Base-by-base conservation (phyloP, 106 monocot species). In the Platanthera zijinensis region DNA sequence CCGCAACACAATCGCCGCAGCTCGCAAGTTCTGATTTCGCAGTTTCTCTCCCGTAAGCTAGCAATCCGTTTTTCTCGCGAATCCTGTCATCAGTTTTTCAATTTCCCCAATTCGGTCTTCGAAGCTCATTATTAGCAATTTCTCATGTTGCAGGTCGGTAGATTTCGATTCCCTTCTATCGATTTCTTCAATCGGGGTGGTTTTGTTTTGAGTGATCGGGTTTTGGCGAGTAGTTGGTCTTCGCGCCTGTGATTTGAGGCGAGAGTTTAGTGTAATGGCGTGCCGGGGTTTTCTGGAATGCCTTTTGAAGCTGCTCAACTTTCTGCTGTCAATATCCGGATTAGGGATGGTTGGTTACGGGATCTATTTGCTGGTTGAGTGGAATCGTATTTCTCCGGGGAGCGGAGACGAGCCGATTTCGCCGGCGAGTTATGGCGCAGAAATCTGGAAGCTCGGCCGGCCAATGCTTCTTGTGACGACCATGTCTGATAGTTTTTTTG, bases 311-410 rank as follows among this genome's bases (percentile, higher is more conserved):
- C 87, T 91, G 57, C 82, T 95, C 48, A 91, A 95, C 78, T 83
- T 95, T 47, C 73, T 95, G 9, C 48, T 95, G 71, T 81, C 87
- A 32, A 57, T 87, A 21, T 51, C 88, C 28, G 91, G 94, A 57
- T 77, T 94, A 78, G 89, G 81, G 21, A 95, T 94, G 81, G 75
- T 94, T 52, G 94, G 91, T 0, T 94, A 91, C 54, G 94, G 94
- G 51, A 80, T 89, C 50, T 95, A 87, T 56, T 75, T 95, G 39
- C 74, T 95, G 13, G 84, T 91, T 47, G 83, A 81, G 74, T 95
- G 89, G 89, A 89, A 74, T 12, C 85, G 74, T 66, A 32, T 85
- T 56, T 69, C 79, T 52, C 67, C 67, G 9, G 79, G 66, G 12
- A 75, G 74, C 10, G 78, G 75, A 18, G 79, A 77, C 11, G 87